A percentile compares a stretch with the other conserved stretches of the same genome.
Conservation (phyloP, 129 eudicot species). For the sunflower (Helianthus annuus) region HanXRQr2.0-SUNRISE NC_035447.2:128234669-128235168, state of each 20-base stretch:
- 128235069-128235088: conserved; percentile 31
- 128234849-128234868: too few species aligned
- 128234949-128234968: neutral
- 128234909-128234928: neutral
- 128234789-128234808: too few species aligned
- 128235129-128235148: neutral
- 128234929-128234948: neutral
- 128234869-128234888: too few species aligned
- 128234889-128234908: too few species aligned
- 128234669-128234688: too few species aligned
- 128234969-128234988: conserved; percentile 19
- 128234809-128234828: too few species aligned
- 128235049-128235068: conserved; percentile 30
- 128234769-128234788: too few species aligned
- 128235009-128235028: conserved; percentile 29
- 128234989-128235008: conserved; percentile 10
- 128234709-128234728: too few species aligned
- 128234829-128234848: too few species aligned
- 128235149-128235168: neutral
- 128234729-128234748: too few species aligned
- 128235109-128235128: neutral
- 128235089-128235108: neutral
- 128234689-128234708: too few species aligned
- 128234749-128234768: too few species aligned
- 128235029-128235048: conserved; percentile 31